Conservation (phyloP, 1,139 yeast species). For the Candida tropicalis region DNA sequence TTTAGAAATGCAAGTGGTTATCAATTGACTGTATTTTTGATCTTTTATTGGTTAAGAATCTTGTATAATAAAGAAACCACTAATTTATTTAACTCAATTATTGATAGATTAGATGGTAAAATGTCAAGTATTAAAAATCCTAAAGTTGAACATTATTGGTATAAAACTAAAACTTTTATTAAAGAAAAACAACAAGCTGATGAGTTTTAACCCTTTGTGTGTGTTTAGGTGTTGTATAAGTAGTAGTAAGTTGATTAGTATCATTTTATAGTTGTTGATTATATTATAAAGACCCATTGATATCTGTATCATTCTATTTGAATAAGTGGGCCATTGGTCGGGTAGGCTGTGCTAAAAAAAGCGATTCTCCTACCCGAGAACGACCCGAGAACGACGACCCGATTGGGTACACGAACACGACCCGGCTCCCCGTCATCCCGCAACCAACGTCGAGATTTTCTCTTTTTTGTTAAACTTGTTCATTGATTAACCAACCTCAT, state of each 20-base stretch:
- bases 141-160: slow-evolving; percentile 49
- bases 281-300: no score
- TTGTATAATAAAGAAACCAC: slow-evolving; percentile 55
- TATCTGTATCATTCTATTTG: no score
- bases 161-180: slow-evolving; percentile 40
- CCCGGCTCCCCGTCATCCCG: no score
- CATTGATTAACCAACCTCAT: no score
- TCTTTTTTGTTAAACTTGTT: background rate
- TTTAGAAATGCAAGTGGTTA: slow-evolving; percentile 71
- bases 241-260: background rate
- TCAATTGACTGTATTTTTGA: slow-evolving; percentile 56
- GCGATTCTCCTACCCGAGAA: no score
- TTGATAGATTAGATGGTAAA: slow-evolving; percentile 46
- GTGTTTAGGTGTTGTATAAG: background rate
- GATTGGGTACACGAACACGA: no score
- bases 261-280: background rate
- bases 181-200: slow-evolving; percentile 30
- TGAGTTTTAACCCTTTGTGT: background rate
- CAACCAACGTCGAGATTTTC: background rate
- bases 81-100: slow-evolving; percentile 41
- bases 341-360: no score
- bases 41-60: slow-evolving; percentile 72
- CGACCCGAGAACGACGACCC: no score
- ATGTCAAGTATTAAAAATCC: slow-evolving; percentile 46
- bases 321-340: no score